Conservation (phyloP, 140 eudicot species). For the Ambrosia hybrid region DNA sequence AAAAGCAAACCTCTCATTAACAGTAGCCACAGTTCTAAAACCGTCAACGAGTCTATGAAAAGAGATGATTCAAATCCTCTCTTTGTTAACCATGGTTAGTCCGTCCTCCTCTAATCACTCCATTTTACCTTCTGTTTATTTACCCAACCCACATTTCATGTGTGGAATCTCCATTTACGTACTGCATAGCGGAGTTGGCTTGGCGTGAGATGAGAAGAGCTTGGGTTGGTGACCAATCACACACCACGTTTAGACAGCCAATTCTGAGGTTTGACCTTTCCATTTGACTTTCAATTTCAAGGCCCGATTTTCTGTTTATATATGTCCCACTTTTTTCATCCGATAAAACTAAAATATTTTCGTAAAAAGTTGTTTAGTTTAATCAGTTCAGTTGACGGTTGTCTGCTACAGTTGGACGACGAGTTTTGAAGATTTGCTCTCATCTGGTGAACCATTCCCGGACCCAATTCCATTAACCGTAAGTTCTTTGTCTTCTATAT, state of each 20-base stretch:
- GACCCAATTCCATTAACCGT: slow-evolving; percentile 45
- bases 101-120: slow-evolving; percentile 13
- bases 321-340: slow-evolving; percentile 1
- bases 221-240: slow-evolving; percentile 54
- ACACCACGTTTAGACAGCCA: slow-evolving; percentile 38
- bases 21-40: slow-evolving; percentile 25
- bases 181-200: slow-evolving; percentile 51
- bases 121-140: no score
- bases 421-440: slow-evolving; percentile 44
- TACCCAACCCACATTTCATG: no score
- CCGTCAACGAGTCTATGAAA: slow-evolving; percentile 16
- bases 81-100: slow-evolving; percentile 54
- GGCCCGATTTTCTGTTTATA: not conserved
- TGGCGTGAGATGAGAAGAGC: slow-evolving; percentile 74
- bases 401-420: slow-evolving; percentile 47
- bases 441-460: slow-evolving; percentile 40
- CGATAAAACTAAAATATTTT: not conserved
- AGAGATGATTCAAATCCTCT: slow-evolving; percentile 42
- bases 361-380: not conserved
- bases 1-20: slow-evolving; percentile 25
- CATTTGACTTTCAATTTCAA: slow-evolving; percentile 17
- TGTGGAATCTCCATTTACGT: not conserved
- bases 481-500: slow-evolving; percentile 25
- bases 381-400: slow-evolving; percentile 18
- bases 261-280: slow-evolving; percentile 35